These are phyloP conservation scores for Phytophthora multivora DNA, from an alignment of 352 stramenopile genomes.

Conservation along the genomic window DNA sequence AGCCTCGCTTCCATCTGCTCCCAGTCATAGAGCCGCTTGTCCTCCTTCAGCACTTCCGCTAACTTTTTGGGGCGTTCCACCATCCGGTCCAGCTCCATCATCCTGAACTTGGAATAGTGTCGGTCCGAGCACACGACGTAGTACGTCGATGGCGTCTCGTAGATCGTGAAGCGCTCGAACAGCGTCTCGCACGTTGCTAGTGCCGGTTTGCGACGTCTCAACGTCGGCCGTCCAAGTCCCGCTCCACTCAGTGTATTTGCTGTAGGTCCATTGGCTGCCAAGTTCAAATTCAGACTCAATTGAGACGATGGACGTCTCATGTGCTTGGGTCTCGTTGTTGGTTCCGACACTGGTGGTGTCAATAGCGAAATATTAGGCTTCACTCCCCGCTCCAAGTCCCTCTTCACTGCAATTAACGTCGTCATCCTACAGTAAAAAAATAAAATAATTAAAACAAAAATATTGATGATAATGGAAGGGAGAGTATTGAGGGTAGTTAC, in stretches of 20 bases:
- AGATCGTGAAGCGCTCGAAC: slow-evolving; percentile 88
- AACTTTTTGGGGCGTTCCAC: slow-evolving; percentile 64
- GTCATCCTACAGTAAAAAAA: slow-evolving; percentile 64
- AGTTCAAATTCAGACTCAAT: slow-evolving; percentile 37
- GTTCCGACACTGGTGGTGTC: slow-evolving; percentile 53
- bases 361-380: slow-evolving; percentile 66
- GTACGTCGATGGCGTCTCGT: slow-evolving; percentile 73
- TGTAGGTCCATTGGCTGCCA: slow-evolving; percentile 20
- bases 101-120: slow-evolving; percentile 80
- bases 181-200: slow-evolving; percentile 63
- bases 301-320: slow-evolving; percentile 39
- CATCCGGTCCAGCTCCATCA: slow-evolving; percentile 75
- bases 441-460: neutral
- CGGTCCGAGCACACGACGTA: slow-evolving; percentile 88
- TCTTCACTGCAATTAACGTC: slow-evolving; percentile 76
- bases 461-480: neutral
- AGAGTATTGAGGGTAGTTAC: slow-evolving; percentile 29
- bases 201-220: slow-evolving; percentile 69
- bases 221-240: slow-evolving; percentile 32
- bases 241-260: slow-evolving; percentile 20
- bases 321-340: slow-evolving; percentile 32
- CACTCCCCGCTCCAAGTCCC: slow-evolving; percentile 68
- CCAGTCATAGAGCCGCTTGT: slow-evolving; percentile 74
- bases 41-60: slow-evolving; percentile 65
- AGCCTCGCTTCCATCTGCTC: slow-evolving; percentile 81